Percentiles rank a stretch among this genome's conserved stretches.
Evolutionary conservation across 345 rosid species (phyloP).

Genomic region (Pugionium cornutum): DNA sequence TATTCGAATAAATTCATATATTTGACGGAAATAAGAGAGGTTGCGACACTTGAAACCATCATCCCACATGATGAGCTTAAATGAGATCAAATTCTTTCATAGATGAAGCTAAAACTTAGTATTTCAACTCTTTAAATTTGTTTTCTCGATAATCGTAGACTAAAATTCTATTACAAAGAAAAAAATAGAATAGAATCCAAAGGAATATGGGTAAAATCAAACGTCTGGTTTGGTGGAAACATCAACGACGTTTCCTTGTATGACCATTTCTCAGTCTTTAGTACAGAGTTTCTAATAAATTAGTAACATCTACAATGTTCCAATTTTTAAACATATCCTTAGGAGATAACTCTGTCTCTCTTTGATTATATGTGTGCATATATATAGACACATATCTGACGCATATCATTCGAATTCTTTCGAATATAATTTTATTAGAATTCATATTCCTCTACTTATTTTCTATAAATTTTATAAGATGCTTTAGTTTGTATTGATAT

Average conservation of each 20-base stretch:
- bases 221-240: constrained; percentile 17
- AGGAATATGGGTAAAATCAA: constrained; percentile 15
- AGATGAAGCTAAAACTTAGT: too few relatives aligned
- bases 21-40: too few relatives aligned
- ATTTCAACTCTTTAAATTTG: too few relatives aligned
- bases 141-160: too few relatives aligned
- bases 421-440: background rate
- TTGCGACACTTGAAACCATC: too few relatives aligned
- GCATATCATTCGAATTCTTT: background rate
- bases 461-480: background rate
- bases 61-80: too few relatives aligned
- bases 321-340: constrained; percentile 16
- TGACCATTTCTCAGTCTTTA: constrained; percentile 3
- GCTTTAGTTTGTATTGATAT: background rate
- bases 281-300: constrained; percentile 32
- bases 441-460: background rate
- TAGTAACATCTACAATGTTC: constrained; percentile 20
- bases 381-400: background rate
- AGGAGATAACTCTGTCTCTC: constrained; percentile 22
- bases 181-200: constrained; percentile 21
- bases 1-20: too few relatives aligned
- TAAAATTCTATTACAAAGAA: background rate
- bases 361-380: constrained; percentile 1
- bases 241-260: constrained; percentile 25
- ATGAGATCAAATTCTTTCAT: too few relatives aligned